Evolutionary conservation across 805 yeast genomes (phyloP), one percentile per base, ranked within the genome.

Genomic region (Wickerhamomyces ciferrii): DNA sequence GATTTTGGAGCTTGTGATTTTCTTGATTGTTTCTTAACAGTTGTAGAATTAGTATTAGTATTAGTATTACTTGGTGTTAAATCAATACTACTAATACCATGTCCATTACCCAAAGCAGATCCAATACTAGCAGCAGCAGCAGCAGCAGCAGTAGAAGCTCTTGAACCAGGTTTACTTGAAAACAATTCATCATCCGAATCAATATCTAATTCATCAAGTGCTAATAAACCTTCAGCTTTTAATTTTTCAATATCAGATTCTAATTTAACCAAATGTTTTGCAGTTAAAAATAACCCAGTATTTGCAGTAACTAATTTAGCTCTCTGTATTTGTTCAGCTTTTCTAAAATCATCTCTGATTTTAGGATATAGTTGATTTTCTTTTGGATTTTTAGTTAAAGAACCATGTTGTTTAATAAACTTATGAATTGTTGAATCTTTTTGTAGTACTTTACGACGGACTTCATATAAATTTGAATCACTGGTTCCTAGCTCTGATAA

Each of bases 341-440:
- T 67, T 34, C 73, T 74, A 69, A 83, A 78, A 47, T 85, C 92
- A 39, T 83, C 84, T 40, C 78, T 75, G 8, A 91, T 84, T 55
- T 83, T 83, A 24, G 78, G 73, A 54, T 78, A 77, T 4, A 85
- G 58, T 49, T 75, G 81, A 41, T 71, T 78, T 60, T 92, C 99
- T 52, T 88, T 85, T 2, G 97, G 94, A 63, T 84, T 84, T 52
- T 82, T 86, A 1, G 84, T 76, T 39, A 84, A 66, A 1, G 96
- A 84, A 1, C 97, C 97, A 65, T 87, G 81, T 42, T 86, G 83
- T 52, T 84, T 80, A 50, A 90, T 86, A 62, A 79, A 84, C 61
- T 89, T 90, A 59, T 87, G 96, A 45, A 92, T 68, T 51, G 83
- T 87, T n/a, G 77, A 71, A 59, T 92, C 98, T 53, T 84, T 75